Conservation (phyloP, 257 asterid genomes). For the Fraxinus cuspidata region DNA sequence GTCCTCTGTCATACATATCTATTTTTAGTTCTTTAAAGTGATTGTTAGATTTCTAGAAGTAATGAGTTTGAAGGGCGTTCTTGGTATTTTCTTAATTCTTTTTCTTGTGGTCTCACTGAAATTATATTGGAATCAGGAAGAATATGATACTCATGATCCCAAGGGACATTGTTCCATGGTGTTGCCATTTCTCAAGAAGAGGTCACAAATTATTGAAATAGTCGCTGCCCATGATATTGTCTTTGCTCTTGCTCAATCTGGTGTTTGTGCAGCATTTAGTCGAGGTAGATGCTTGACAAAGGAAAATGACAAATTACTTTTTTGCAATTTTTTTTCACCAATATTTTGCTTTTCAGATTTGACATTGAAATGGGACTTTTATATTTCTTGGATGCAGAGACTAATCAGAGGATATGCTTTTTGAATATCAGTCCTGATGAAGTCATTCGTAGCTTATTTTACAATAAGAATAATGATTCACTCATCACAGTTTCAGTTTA, state of each 20-base stretch:
- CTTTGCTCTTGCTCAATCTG: conserved; percentile 98
- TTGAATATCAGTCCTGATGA: conserved; percentile 94
- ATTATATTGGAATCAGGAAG: conserved; percentile 60
- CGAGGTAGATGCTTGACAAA: conserved; percentile 54
- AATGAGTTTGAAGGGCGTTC: not conserved
- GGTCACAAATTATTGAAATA: conserved; percentile 92
- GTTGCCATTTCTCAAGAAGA: conserved; percentile 85
- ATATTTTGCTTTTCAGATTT: conserved; percentile 6
- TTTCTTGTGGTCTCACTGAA: conserved; percentile 11
- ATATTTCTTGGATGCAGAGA: conserved; percentile 61
- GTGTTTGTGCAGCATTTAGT: conserved; percentile 98
- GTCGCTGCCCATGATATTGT: conserved; percentile 99
- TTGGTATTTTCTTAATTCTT: not conserved
- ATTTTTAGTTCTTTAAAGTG: not conserved
- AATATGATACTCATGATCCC: conserved; percentile 97
- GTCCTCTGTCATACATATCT: not conserved
- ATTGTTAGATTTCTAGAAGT: not conserved
- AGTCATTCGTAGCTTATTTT: conserved; percentile 95
- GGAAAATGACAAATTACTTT: not conserved
- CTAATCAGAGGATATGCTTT: conserved; percentile 92
- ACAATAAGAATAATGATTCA: conserved; percentile 95
- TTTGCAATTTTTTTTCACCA: not conserved
- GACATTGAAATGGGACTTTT: conserved; percentile 25
- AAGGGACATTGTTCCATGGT: conserved; percentile 70
- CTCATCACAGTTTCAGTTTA: conserved; percentile 97